Conservation (phyloP, 208 protist genomes). For the Entamoeba dispar region DNA sequence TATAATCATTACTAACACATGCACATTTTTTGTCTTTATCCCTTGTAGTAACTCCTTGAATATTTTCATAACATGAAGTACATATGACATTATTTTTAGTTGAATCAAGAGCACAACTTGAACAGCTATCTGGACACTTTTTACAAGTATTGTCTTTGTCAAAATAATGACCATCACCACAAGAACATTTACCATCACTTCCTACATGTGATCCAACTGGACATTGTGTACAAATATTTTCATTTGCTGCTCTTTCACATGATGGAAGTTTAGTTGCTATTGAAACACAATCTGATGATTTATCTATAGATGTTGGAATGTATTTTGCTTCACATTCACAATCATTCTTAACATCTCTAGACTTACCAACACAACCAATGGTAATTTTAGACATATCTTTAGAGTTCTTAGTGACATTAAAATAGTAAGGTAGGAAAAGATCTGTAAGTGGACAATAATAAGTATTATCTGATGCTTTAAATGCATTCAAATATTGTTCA, state of each 20-base stretch:
- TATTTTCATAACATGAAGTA: background rate
- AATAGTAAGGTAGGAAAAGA: background rate
- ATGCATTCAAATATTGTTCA: background rate
- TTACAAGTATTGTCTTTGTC: background rate
- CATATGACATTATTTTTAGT: background rate
- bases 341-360: background rate
- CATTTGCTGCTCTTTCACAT: background rate
- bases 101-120: background rate
- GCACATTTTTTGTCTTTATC: background rate
- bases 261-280: background rate
- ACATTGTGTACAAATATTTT: background rate
- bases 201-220: background rate
- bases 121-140: background rate
- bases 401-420: too few relatives aligned
- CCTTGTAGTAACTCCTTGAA: background rate
- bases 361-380: background rate
- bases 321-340: background rate
- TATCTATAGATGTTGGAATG: background rate
- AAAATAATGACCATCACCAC: background rate
- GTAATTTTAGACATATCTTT: background rate
- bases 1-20: background rate
- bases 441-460: background rate
- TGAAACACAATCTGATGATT: background rate
- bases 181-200: background rate
- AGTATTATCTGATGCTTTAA: background rate